phyloP scores from a whole-genome alignment of 495 filamentous ascomycete species.

The Haplographium delicatum region DNA sequence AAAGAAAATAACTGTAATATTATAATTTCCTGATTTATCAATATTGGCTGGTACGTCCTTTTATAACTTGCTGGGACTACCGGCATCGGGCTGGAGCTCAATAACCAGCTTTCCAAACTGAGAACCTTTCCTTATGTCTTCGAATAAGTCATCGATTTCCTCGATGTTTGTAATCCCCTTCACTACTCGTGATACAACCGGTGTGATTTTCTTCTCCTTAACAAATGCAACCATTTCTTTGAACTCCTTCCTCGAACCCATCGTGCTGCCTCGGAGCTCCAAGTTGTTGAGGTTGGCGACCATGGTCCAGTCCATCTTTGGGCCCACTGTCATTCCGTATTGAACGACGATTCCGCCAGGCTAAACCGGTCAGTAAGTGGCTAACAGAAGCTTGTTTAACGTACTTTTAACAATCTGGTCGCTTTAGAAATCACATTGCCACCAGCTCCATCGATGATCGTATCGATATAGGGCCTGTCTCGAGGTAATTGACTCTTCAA shows the following conservation, averaged over 20 bases:
- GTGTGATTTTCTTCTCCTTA: slow-evolving; percentile 52
- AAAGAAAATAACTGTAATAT: too few species aligned
- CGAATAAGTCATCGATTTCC: slow-evolving; percentile 62
- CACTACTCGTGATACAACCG: slow-evolving; percentile 55
- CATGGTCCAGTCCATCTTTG: slow-evolving; percentile 69
- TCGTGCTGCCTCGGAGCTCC: slow-evolving; percentile 65
- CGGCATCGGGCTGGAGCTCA: slow-evolving; percentile 7
- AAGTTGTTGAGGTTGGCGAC: slow-evolving; percentile 68
- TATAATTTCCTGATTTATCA: too few species aligned
- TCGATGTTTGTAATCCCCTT: slow-evolving; percentile 60
- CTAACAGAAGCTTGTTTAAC: slow-evolving; percentile 14
- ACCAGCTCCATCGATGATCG: slow-evolving; percentile 71
- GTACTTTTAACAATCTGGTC: slow-evolving; percentile 51
- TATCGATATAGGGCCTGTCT: slow-evolving; percentile 57
- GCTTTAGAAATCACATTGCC: slow-evolving; percentile 61
- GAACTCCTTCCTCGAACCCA: slow-evolving; percentile 74
- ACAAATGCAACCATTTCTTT: slow-evolving; percentile 73
- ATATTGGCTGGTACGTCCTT: too few species aligned
- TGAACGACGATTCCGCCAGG: slow-evolving; percentile 59
- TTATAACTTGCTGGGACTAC: slow-evolving; percentile 20
- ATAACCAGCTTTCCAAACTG: slow-evolving; percentile 79
- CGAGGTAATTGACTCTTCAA: slow-evolving; percentile 49
- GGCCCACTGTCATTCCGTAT: slow-evolving; percentile 75
- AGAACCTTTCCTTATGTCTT: slow-evolving; percentile 67
- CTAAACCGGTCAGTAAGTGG: slow-evolving; percentile 23